Evolutionary conservation across 176 grass and related monocot genomes (phyloP).

Genomic region (Themeda triandra): DNA sequence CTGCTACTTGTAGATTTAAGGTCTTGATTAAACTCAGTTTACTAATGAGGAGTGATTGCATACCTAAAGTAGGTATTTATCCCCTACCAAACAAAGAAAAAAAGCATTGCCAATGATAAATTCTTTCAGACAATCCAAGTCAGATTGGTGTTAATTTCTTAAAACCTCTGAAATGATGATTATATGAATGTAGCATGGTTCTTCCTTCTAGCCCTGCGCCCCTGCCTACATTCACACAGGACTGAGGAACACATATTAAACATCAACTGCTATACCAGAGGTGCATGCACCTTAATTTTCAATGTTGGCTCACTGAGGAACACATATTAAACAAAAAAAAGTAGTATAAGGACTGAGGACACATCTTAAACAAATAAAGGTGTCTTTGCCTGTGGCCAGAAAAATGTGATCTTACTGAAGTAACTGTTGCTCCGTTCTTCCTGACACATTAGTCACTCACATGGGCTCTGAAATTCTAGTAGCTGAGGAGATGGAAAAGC

Average conservation of each 20-base stretch:
- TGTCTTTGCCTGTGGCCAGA: neutral
- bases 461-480: constrained; percentile 24
- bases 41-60: neutral
- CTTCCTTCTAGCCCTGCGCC: neutral
- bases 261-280: neutral
- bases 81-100: neutral
- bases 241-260: no score
- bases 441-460: constrained; percentile 4
- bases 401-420: neutral
- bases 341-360: constrained; percentile 3
- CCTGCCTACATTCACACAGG: neutral
- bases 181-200: neutral
- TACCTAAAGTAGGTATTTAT: neutral
- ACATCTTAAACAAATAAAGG: constrained; percentile 23
- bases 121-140: neutral
- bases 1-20: neutral
- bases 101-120: neutral
- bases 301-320: constrained; percentile 15
- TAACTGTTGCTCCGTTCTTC: constrained; percentile 22
- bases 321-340: constrained; percentile 13
- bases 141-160: neutral
- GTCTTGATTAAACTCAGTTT: neutral
- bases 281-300: constrained; percentile 13
- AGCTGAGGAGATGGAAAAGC: neutral
- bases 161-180: neutral